Percentiles rank a stretch among this genome's conserved stretches.
Conservation (phyloP, 2,329 filamentous ascomycete species). For the Boeremia exigua region DNA sequence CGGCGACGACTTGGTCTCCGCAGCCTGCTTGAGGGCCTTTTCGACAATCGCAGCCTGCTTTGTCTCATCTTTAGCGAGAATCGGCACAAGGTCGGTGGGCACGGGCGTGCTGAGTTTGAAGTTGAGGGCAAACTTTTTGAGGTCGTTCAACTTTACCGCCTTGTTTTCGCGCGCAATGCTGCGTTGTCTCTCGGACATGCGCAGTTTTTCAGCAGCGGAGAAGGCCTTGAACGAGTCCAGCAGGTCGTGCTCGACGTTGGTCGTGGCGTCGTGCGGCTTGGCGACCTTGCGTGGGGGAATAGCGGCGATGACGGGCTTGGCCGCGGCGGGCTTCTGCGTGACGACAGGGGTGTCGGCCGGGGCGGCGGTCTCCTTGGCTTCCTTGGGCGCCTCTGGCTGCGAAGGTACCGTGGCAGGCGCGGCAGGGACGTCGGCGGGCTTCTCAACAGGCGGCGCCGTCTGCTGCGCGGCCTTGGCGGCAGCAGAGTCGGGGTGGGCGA, state of each 20-base stretch:
- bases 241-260: conserved; percentile 67
- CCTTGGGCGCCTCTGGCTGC: conserved; percentile 26
- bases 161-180: conserved; percentile 73
- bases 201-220: conserved; percentile 66
- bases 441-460: conserved; percentile 31
- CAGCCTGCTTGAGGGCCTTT: conserved; percentile 79
- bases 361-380: conserved; percentile 24
- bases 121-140: conserved; percentile 91
- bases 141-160: conserved; percentile 87
- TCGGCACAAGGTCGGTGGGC: conserved; percentile 87
- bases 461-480: conserved; percentile 32
- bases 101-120: conserved; percentile 96
- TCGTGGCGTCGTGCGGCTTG: conserved; percentile 60
- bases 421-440: conserved; percentile 5
- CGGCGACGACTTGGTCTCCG: conserved; percentile 54
- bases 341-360: conserved; percentile 17
- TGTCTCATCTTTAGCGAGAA: conserved; percentile 92
- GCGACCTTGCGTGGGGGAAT: conserved; percentile 47
- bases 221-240: conserved; percentile 70
- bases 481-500: conserved; percentile 59
- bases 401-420: conserved; percentile 1
- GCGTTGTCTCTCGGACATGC: conserved; percentile 62
- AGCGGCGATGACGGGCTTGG: conserved; percentile 37
- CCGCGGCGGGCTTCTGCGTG: conserved; percentile 35
- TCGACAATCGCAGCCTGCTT: conserved; percentile 95